Evolutionary conservation across 352 stramenopile genomes (phyloP).

Genomic region (Phytophthora litchii): DNA sequence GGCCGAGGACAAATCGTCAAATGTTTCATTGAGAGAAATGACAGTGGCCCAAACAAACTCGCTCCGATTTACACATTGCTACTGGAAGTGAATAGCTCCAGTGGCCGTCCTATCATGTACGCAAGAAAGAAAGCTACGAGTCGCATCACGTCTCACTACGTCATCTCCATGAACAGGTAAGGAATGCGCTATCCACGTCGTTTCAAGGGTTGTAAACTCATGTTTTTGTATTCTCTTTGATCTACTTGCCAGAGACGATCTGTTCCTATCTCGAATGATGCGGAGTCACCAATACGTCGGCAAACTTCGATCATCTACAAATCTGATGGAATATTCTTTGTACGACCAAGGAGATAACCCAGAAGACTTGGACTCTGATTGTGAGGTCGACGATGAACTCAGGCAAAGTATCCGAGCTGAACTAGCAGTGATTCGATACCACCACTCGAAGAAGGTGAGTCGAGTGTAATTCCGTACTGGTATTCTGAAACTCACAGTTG

Average conservation of each 20-base stretch:
- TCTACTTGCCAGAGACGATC: slow-evolving; percentile 57
- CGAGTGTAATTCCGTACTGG: not conserved
- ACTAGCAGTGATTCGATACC: slow-evolving; percentile 73
- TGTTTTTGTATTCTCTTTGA: not conserved
- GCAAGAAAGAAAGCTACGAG: slow-evolving; percentile 77
- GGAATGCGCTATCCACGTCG: not conserved
- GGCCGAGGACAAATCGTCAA: slow-evolving; percentile 84
- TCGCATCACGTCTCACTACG: slow-evolving; percentile 85
- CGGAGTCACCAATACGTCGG: slow-evolving; percentile 88
- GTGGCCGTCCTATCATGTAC: slow-evolving; percentile 83
- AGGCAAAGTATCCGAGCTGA: slow-evolving; percentile 78
- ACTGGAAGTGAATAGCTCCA: slow-evolving; percentile 87
- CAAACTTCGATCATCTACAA: slow-evolving; percentile 82
- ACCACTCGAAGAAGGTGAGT: slow-evolving; percentile 73
- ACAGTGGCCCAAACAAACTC: slow-evolving; percentile 78
- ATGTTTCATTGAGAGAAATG: slow-evolving; percentile 90
- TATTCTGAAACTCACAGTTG: not conserved
- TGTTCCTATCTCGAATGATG: slow-evolving; percentile 80
- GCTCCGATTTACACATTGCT: slow-evolving; percentile 84
- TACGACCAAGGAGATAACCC: slow-evolving; percentile 89
- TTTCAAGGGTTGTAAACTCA: not conserved
- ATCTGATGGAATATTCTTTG: slow-evolving; percentile 85
- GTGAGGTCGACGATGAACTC: slow-evolving; percentile 78
- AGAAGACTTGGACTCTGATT: slow-evolving; percentile 84
- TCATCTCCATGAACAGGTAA: slow-evolving; percentile 86